Conservation (phyloP, 441 rosid genomes). For the Rhodomyrtus psidioides region DNA sequence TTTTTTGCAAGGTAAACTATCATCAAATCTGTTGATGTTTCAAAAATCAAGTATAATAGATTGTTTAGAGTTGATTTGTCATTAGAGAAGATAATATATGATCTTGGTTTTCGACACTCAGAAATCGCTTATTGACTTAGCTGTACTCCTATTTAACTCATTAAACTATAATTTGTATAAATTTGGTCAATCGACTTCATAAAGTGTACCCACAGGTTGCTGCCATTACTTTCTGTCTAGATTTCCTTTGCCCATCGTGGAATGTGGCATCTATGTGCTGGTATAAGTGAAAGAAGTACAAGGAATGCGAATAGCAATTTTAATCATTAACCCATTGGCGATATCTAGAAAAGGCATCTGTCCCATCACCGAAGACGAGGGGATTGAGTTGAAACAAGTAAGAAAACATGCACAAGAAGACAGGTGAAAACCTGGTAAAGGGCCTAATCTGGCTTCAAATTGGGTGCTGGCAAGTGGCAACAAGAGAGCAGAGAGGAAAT, state of each 20-base stretch:
- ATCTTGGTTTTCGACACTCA: background rate
- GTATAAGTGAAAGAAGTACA: background rate
- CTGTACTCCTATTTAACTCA: background rate
- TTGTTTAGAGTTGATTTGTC: background rate
- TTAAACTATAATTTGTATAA: background rate
- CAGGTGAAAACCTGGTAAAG: background rate
- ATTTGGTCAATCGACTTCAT: background rate
- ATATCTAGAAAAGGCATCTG: background rate
- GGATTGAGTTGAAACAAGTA: background rate
- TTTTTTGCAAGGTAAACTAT: conserved; percentile 67
- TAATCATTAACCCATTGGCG: background rate
- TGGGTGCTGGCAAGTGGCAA: background rate
- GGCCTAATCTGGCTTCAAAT: background rate
- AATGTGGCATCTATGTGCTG: background rate
- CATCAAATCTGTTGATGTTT: background rate
- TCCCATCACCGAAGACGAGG: background rate
- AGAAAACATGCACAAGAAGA: background rate
- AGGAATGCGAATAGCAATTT: background rate
- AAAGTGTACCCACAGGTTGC: background rate
- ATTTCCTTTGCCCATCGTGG: background rate
- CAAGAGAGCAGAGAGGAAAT: background rate
- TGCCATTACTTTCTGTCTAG: background rate
- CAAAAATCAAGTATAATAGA: background rate
- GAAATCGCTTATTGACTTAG: background rate
- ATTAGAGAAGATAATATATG: background rate